These are phyloP conservation scores for Fraxinus paxiana DNA, from an alignment of 305 asterid species.

Conservation along the genomic window DNA sequence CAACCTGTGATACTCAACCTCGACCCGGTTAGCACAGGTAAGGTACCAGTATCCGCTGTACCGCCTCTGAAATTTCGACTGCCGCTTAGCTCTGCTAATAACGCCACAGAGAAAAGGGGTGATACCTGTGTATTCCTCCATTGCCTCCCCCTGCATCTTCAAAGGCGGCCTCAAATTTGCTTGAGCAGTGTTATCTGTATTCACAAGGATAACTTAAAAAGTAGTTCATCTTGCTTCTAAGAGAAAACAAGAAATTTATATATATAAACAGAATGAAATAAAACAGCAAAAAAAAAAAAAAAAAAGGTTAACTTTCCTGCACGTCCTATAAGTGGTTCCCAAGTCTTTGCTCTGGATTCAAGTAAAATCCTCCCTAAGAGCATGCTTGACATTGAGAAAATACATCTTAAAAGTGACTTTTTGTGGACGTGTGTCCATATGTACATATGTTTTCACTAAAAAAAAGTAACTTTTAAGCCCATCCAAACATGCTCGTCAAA, in stretches of 20 bases:
- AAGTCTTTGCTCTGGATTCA: background rate
- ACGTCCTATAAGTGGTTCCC: background rate
- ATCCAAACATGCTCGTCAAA: background rate
- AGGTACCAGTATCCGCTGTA: background rate
- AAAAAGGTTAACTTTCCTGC: background rate
- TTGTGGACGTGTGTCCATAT: background rate
- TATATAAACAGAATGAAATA: background rate
- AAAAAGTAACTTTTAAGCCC: background rate
- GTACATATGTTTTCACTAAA: background rate
- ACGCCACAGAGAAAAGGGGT: slow-evolving; percentile 17
- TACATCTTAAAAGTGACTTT: background rate
- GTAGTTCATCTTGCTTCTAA: background rate
- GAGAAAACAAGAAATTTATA: background rate
- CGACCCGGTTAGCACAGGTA: background rate
- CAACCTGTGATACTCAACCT: background rate
- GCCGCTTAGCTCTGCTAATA: slow-evolving; percentile 3
- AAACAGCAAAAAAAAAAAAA: background rate
- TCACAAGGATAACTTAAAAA: background rate
- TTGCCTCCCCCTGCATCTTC: background rate
- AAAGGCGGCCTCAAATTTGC: background rate
- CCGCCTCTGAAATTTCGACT: slow-evolving; percentile 12
- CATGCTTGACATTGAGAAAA: background rate
- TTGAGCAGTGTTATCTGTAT: slow-evolving; percentile 5
- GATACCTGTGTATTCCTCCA: slow-evolving; percentile 23
- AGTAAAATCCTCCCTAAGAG: background rate